These are phyloP conservation scores for Epichloe coenophiala DNA, from an alignment of 2,329 filamentous ascomycete species.

Conservation along the genomic window DNA sequence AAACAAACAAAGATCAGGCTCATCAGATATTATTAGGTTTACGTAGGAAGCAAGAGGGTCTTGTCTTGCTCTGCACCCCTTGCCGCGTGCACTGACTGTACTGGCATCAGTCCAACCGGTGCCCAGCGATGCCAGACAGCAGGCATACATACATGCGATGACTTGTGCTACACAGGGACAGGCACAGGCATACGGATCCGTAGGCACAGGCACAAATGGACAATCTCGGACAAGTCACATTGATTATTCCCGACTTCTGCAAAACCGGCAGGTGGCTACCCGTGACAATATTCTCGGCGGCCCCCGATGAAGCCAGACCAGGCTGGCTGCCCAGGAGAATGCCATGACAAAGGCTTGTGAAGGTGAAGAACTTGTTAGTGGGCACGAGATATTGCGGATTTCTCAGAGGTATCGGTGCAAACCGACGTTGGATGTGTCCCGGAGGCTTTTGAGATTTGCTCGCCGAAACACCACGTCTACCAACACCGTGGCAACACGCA, in stretches of 20 bases:
- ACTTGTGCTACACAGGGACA: neutral
- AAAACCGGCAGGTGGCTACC: neutral
- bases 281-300: neutral
- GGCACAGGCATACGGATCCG: neutral
- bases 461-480: neutral
- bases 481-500: no score
- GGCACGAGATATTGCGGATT: no score
- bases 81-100: neutral
- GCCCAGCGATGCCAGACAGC: neutral
- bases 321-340: neutral
- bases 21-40: no score
- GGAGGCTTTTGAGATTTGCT: neutral
- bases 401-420: no score
- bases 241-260: neutral
- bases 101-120: neutral
- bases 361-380: neutral
- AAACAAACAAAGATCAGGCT: no score
- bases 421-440: no score
- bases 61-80: neutral
- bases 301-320: neutral
- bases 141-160: neutral
- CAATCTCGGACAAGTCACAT: neutral
- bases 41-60: no score
- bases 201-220: neutral
- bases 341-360: neutral